phyloP scores from a whole-genome alignment of 2,329 filamentous ascomycete species.

The Trichoderma aggressivum region DNA sequence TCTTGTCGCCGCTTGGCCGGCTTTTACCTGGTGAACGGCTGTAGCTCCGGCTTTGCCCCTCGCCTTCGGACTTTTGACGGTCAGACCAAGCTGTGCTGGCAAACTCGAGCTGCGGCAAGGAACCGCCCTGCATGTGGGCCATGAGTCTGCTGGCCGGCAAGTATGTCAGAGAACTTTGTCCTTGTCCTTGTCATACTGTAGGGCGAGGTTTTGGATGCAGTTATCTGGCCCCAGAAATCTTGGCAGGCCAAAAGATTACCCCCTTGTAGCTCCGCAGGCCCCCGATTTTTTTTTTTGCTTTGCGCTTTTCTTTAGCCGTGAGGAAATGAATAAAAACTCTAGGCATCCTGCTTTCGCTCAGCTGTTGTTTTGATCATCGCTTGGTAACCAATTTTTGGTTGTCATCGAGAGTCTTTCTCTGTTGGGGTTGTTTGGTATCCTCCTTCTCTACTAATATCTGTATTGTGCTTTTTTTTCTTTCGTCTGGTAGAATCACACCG shows the following conservation, averaged over 20 bases:
- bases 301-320: neutral
- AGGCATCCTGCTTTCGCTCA: neutral
- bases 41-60: conserved; percentile 2
- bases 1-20: conserved; percentile 1
- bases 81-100: conserved; percentile 9
- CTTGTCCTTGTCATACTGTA: neutral
- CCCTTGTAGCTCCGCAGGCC: conserved; percentile 7
- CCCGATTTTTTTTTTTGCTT: conserved; percentile 2
- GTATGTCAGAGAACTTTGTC: neutral
- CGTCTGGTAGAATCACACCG: conserved; percentile 13
- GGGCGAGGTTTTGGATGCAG: conserved; percentile 1
- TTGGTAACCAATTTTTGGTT: conserved; percentile 5
- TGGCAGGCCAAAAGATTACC: neutral
- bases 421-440: neutral
- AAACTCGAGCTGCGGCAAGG: neutral
- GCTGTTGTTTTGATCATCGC: neutral
- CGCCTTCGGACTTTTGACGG: conserved; percentile 4
- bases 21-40: neutral
- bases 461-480: neutral
- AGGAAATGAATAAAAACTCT: conserved; percentile 4
- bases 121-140: conserved; percentile 6
- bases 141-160: neutral
- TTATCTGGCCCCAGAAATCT: conserved; percentile 7
- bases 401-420: neutral
- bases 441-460: neutral